Evolutionary conservation across 1,284 basidiomycete genomes (phyloP).

Genomic region (Meripilus lineatus): DNA sequence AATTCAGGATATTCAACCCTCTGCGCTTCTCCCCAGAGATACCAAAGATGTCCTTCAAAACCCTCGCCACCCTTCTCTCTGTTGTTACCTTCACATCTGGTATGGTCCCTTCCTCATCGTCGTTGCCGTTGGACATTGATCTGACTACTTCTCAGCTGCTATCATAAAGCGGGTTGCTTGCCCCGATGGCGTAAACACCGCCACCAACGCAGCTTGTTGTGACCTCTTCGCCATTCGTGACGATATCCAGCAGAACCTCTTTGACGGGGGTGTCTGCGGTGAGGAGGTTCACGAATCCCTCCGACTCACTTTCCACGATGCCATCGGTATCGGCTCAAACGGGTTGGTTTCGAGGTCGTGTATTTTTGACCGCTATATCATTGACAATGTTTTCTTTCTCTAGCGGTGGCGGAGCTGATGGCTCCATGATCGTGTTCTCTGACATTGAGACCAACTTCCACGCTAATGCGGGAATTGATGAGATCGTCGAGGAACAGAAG

Average conservation of each 20-base stretch:
- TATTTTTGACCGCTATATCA: too few species aligned
- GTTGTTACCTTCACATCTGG: conserved; percentile 1
- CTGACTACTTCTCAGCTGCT: conserved; percentile 19
- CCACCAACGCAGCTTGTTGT: conserved; percentile 36
- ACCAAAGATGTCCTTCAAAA: conserved; percentile 3
- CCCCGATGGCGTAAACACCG: conserved; percentile 29
- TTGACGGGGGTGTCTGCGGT: conserved; percentile 36
- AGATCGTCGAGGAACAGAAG: conserved; percentile 18
- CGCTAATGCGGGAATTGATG: conserved; percentile 21
- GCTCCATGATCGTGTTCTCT: conserved; percentile 6
- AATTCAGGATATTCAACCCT: conserved; percentile 1
- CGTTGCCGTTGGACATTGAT: conserved; percentile 2
- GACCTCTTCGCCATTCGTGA: too few species aligned
- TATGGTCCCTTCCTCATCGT: too few species aligned
- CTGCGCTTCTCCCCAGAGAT: not conserved
- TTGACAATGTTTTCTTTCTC: not conserved
- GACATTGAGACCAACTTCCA: conserved; percentile 11
- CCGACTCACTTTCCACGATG: too few species aligned
- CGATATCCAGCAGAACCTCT: conserved; percentile 35
- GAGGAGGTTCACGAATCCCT: too few species aligned
- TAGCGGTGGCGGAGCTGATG: conserved; percentile 7
- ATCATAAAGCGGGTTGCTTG: conserved; percentile 29
- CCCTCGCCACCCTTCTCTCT: conserved; percentile 5
- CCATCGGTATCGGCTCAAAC: conserved; percentile 28
- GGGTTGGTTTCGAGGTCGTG: conserved; percentile 7